phyloP scores from a whole-genome alignment of 139 green algal species.

The Micractinium sp. region DNA sequence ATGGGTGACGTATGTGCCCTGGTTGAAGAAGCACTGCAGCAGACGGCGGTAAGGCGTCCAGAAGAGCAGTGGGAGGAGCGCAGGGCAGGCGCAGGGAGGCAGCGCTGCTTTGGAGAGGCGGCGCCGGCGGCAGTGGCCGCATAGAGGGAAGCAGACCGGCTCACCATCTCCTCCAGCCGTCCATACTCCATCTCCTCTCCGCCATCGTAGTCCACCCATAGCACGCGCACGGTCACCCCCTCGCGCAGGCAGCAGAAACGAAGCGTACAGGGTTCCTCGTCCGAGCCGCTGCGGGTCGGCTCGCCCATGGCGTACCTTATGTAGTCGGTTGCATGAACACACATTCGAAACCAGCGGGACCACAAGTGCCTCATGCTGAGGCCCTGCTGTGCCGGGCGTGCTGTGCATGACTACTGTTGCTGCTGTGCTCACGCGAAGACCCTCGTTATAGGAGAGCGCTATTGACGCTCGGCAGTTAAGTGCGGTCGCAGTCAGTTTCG shows the following conservation, averaged over 20 bases:
- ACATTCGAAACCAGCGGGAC: too few relatives aligned
- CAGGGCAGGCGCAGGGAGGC: neutral
- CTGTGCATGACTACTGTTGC: too few relatives aligned
- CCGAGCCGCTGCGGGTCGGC: neutral
- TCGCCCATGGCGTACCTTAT: neutral
- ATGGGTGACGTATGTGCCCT: slow-evolving; percentile 62
- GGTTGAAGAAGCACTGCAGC: neutral
- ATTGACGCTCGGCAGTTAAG: too few relatives aligned
- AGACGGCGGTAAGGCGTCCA: neutral
- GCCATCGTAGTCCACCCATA: slow-evolving; percentile 57
- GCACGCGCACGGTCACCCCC: slow-evolving; percentile 6
- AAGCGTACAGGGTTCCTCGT: neutral
- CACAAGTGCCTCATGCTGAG: too few relatives aligned
- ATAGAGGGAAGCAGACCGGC: neutral
- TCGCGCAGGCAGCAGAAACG: neutral
- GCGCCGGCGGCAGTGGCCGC: neutral
- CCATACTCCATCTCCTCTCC: slow-evolving; percentile 37
- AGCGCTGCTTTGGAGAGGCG: neutral
- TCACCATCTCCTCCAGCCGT: neutral
- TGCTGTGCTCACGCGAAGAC: too few relatives aligned
- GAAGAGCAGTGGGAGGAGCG: neutral
- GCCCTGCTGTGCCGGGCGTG: too few relatives aligned
- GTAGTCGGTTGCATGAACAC: too few relatives aligned
- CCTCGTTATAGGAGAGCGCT: too few relatives aligned
- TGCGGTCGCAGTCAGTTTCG: too few relatives aligned